phyloP scores from a whole-genome alignment of 2,329 filamentous ascomycete genomes.

The Penicillium sp. region DNA sequence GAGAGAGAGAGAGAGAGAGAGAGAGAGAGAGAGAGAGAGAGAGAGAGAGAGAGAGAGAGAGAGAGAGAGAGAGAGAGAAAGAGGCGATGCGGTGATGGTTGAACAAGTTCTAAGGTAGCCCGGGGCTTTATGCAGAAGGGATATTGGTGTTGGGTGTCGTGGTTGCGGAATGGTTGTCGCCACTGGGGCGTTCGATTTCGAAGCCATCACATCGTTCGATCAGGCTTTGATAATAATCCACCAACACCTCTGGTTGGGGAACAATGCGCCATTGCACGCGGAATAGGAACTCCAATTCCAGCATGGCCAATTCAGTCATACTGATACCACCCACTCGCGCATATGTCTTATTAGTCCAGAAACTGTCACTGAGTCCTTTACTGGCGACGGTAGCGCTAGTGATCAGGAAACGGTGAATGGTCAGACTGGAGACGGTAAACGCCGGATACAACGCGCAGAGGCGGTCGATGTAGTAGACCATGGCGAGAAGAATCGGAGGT shows the following conservation, averaged over 20 bases:
- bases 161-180: constrained; percentile 10
- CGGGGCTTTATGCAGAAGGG: constrained; percentile 16
- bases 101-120: background rate
- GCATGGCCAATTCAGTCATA: constrained; percentile 81
- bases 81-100: background rate
- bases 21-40: background rate
- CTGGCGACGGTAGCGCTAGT: constrained; percentile 93
- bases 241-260: constrained; percentile 88
- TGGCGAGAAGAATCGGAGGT: constrained; percentile 91
- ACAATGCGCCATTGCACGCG: constrained; percentile 96
- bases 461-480: constrained; percentile 98
- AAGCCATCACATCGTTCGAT: constrained; percentile 70
- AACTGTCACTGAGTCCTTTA: constrained; percentile 93
- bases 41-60: background rate
- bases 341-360: constrained; percentile 98
- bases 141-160: constrained; percentile 9
- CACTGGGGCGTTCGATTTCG: constrained; percentile 49
- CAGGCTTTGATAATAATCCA: constrained; percentile 89
- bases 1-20: background rate
- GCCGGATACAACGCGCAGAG: constrained; percentile 89
- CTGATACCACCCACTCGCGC: constrained; percentile 92
- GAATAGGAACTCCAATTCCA: constrained; percentile 92
- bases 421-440: constrained; percentile 95
- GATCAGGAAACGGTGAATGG: constrained; percentile 95
- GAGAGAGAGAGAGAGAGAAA: background rate